Conservation (phyloP, 345 rosid species). For the Kernera saxatilis region DNA sequence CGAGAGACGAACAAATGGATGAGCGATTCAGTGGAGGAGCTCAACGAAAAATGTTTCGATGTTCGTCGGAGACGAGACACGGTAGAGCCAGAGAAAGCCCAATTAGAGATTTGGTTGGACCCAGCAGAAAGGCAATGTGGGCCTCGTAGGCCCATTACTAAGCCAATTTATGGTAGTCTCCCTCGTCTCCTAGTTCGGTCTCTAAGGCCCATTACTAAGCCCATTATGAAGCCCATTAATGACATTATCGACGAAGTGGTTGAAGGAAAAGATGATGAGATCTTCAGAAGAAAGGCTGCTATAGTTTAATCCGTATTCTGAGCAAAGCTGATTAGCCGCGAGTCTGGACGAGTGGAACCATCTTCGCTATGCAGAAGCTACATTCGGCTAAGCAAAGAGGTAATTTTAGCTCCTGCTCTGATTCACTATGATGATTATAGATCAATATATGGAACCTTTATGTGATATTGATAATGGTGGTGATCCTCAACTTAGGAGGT, state of each 20-base stretch:
- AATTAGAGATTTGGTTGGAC: background rate
- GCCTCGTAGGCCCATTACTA: background rate
- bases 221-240: background rate
- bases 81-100: background rate
- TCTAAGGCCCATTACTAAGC: background rate
- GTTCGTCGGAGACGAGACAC: constrained; percentile 1
- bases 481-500: background rate
- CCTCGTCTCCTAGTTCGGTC: no score
- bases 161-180: no score
- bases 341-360: no score
- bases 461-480: background rate
- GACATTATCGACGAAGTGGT: no score
- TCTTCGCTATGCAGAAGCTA: background rate
- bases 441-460: background rate
- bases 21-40: constrained; percentile 19
- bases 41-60: constrained; percentile 5
- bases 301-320: background rate
- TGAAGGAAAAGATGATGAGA: no score
- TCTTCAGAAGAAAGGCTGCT: no score
- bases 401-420: background rate
- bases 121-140: background rate
- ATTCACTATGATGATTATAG: background rate
- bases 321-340: background rate
- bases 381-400: background rate
- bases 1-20: background rate